A percentile compares a stretch with the other conserved stretches of the same genome.
These are phyloP conservation scores for Poronia punctata DNA, from an alignment of 495 filamentous ascomycete species.

Conservation along the genomic window DNA sequence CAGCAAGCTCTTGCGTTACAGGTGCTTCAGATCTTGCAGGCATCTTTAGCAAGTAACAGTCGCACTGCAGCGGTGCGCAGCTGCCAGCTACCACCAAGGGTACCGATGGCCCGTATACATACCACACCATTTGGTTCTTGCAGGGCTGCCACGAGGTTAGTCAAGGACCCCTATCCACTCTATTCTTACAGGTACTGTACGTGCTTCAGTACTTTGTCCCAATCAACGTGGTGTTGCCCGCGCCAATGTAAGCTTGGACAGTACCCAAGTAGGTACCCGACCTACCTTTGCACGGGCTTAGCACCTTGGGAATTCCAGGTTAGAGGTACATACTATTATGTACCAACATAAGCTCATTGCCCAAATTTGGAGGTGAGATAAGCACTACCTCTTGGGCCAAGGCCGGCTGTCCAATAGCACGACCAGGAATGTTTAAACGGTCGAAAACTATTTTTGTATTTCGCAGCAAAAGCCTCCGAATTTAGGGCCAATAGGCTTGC, in stretches of 20 bases:
- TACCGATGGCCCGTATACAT: background rate
- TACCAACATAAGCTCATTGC: too few relatives aligned
- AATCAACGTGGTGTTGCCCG: too few relatives aligned
- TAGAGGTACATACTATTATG: too few relatives aligned
- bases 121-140: background rate
- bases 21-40: constrained; percentile 9
- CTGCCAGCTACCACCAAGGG: background rate
- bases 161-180: background rate
- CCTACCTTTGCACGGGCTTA: too few relatives aligned
- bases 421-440: too few relatives aligned
- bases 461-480: constrained; percentile 3
- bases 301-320: too few relatives aligned
- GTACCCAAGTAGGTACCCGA: too few relatives aligned
- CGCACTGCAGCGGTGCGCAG: constrained; percentile 11
- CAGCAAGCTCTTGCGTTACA: background rate
- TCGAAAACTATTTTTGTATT: constrained; percentile 11
- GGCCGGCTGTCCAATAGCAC: too few relatives aligned
- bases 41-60: constrained; percentile 1
- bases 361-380: too few relatives aligned
- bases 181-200: background rate
- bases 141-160: constrained; percentile 10
- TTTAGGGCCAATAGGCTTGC: constrained; percentile 9
- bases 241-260: too few relatives aligned
- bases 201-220: background rate
- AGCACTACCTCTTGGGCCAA: too few relatives aligned